Conservation (phyloP, 2,329 filamentous ascomycete genomes). For the Tothia fuscella region DNA sequence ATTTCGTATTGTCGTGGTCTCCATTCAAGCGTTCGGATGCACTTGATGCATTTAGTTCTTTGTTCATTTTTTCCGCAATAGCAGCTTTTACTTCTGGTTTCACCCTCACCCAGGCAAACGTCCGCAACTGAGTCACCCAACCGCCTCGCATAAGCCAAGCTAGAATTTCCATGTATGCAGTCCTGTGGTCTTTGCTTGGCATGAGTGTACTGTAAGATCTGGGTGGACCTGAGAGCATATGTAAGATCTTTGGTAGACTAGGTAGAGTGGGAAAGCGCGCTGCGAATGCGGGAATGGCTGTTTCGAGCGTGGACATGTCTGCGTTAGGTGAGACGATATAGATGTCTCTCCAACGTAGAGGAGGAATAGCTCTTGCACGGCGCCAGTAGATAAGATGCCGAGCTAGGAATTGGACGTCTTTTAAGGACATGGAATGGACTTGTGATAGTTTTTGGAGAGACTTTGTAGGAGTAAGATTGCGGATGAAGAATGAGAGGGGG, state of each 20-base stretch:
- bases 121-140: slow-evolving; percentile 88
- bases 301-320: slow-evolving; percentile 57
- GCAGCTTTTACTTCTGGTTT: slow-evolving; percentile 72
- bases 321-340: slow-evolving; percentile 91
- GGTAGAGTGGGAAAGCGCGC: slow-evolving; percentile 73
- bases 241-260: slow-evolving; percentile 75
- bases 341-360: slow-evolving; percentile 76
- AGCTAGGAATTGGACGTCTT: slow-evolving; percentile 75
- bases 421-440: slow-evolving; percentile 59
- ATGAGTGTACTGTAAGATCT: slow-evolving; percentile 74
- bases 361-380: slow-evolving; percentile 79
- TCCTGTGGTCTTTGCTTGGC: slow-evolving; percentile 76
- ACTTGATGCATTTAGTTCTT: slow-evolving; percentile 15
- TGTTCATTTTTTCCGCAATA: slow-evolving; percentile 59
- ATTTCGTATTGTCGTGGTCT: slow-evolving; percentile 4
- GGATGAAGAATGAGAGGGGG: slow-evolving; percentile 63
- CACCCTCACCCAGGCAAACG: slow-evolving; percentile 80
- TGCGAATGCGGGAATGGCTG: slow-evolving; percentile 61
- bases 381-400: slow-evolving; percentile 95
- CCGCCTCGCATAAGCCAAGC: slow-evolving; percentile 87
- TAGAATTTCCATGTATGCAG: slow-evolving; percentile 78
- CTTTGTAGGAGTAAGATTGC: slow-evolving; percentile 47
- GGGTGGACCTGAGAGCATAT: slow-evolving; percentile 66
- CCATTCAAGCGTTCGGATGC: slow-evolving; percentile 18
- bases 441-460: slow-evolving; percentile 61